Evolutionary conservation across 257 asterid species (phyloP).

Genomic region (Datura wrightii): DNA sequence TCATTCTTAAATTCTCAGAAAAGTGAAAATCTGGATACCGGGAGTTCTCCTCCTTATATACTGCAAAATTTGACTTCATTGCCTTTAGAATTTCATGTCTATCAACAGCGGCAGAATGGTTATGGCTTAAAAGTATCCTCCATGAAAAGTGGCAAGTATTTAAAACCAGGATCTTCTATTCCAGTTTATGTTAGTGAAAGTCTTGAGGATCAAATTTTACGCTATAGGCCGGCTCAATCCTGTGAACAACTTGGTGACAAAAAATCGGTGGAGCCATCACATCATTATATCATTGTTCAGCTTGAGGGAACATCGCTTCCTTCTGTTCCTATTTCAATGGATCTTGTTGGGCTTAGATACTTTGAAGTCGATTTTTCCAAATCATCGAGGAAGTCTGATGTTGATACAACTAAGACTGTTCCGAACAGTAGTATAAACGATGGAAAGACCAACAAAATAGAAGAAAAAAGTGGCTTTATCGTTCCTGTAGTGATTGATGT

Average conservation of each 20-base stretch:
- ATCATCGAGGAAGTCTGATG: conserved; percentile 60
- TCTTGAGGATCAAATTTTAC: conserved; percentile 71
- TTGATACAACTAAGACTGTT: conserved; percentile 46
- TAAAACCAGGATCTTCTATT: conserved; percentile 80
- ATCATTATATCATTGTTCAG: conserved; percentile 76
- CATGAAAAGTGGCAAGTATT: conserved; percentile 51
- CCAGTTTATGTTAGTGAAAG: conserved; percentile 77
- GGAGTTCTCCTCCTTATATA: conserved; percentile 87
- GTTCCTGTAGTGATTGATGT: conserved; percentile 96
- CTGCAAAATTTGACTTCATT: conserved; percentile 86
- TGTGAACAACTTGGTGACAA: conserved; percentile 69
- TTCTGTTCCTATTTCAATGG: conserved; percentile 91
- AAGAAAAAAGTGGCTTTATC: conserved; percentile 63
- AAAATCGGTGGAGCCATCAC: conserved; percentile 69
- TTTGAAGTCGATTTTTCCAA: conserved; percentile 87
- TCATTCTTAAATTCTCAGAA: conserved; percentile 52
- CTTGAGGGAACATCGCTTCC: conserved; percentile 85
- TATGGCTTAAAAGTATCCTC: conserved; percentile 63
- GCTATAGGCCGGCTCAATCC: conserved; percentile 63
- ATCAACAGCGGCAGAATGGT: conserved; percentile 56
- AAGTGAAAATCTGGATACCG: conserved; percentile 52
- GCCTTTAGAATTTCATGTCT: conserved; percentile 72
- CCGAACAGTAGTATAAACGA: conserved; percentile 46
- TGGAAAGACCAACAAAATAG: conserved; percentile 51
- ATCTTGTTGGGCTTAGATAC: conserved; percentile 92